Conservation (phyloP, 2,329 filamentous ascomycete species). For the Aspergillus unguis region DNA sequence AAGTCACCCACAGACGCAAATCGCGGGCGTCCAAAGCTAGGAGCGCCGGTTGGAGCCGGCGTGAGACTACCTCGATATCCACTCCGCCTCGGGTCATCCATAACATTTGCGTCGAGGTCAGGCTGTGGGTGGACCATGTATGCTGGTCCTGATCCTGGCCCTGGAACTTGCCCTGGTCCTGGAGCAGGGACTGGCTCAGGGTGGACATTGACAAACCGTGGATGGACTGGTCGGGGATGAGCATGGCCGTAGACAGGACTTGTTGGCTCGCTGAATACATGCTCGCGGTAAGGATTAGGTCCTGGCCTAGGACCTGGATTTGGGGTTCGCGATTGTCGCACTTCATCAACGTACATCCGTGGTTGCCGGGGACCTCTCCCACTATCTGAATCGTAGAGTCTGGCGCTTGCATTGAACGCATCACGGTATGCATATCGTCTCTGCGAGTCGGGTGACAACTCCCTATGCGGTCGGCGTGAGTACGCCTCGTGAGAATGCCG, state of each 20-base stretch:
- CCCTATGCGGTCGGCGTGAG: conserved; percentile 26
- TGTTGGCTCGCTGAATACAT: conserved; percentile 17
- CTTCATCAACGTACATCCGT: conserved; percentile 16
- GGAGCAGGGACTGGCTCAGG: conserved; percentile 1
- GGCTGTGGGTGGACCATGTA: conserved; percentile 22
- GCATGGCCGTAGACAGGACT: conserved; percentile 13
- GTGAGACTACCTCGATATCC: conserved; percentile 11
- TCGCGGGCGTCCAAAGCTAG: not conserved
- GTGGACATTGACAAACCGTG: conserved; percentile 16
- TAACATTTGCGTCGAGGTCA: conserved; percentile 20
- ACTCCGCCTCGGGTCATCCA: conserved; percentile 26
- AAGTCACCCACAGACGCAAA: conserved; percentile 10
- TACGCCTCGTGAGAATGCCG: conserved; percentile 38
- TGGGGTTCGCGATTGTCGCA: conserved; percentile 11
- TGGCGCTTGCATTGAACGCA: conserved; percentile 6
- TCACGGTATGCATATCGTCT: conserved; percentile 11
- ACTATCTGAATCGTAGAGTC: conserved; percentile 21
- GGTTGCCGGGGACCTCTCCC: conserved; percentile 14
- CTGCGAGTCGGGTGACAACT: conserved; percentile 26
- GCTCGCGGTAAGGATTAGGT: conserved; percentile 11
- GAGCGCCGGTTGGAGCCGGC: not conserved
- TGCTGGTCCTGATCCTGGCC: not conserved
- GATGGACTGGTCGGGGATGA: conserved; percentile 13
- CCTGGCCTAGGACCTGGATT: not conserved
- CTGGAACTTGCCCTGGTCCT: too few species aligned